Evolutionary conservation across 192 early-diverging fungal genomes (phyloP).

Genomic region (Bifiguratus adelaidae): DNA sequence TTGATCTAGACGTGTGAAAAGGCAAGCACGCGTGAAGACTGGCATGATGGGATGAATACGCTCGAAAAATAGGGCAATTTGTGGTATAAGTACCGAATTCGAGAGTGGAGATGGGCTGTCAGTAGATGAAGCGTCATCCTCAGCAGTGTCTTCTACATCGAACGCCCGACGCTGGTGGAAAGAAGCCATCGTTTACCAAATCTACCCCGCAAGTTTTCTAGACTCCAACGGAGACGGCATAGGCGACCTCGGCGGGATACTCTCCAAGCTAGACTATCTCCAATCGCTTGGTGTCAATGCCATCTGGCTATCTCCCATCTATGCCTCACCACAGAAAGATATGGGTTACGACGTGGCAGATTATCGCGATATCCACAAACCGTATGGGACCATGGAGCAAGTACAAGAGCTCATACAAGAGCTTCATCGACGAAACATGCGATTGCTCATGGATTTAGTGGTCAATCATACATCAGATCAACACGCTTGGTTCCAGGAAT

Average conservation of each 20-base stretch:
- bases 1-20: slow-evolving; percentile 2
- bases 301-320: neutral
- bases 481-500: slow-evolving; percentile 1
- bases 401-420: neutral
- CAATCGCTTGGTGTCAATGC: neutral
- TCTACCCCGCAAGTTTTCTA: neutral
- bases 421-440: neutral
- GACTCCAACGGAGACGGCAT: neutral
- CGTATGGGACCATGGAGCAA: slow-evolving; percentile 1
- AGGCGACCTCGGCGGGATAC: neutral
- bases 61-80: neutral
- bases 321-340: neutral
- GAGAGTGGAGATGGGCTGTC: neutral
- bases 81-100: neutral
- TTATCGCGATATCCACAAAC: neutral
- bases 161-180: slow-evolving; percentile 1
- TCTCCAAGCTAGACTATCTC: neutral
- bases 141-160: neutral
- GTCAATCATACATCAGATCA: slow-evolving; percentile 3
- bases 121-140: neutral
- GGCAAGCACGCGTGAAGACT: neutral
- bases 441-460: slow-evolving; percentile 1
- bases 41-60: slow-evolving; percentile 3
- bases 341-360: slow-evolving; percentile 3
- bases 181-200: slow-evolving; percentile 1